These are phyloP conservation scores for Pseudevernia furfuracea DNA, from an alignment of 495 filamentous ascomycete genomes.

Conservation along the genomic window DNA sequence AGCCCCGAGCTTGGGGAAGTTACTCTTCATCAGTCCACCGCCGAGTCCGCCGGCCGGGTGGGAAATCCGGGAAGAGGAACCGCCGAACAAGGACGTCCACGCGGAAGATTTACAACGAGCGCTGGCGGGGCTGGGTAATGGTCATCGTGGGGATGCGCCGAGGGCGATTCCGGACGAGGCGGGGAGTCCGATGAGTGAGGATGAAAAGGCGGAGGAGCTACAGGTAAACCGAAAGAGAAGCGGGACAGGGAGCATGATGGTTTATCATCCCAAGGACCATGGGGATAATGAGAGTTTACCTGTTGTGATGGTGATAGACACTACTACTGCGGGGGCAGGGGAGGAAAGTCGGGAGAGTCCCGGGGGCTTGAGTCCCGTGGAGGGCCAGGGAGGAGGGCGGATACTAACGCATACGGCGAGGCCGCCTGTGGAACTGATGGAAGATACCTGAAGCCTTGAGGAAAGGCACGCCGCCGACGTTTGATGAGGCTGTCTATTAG, in stretches of 20 bases:
- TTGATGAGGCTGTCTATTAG: background rate
- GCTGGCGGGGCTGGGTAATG: slow-evolving; percentile 54
- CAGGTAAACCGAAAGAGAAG: slow-evolving; percentile 35
- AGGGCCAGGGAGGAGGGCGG: slow-evolving; percentile 40
- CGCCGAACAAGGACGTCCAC: slow-evolving; percentile 89
- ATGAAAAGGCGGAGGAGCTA: slow-evolving; percentile 39
- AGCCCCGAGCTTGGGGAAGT: slow-evolving; percentile 76
- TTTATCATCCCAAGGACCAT: slow-evolving; percentile 70
- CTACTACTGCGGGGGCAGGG: slow-evolving; percentile 56
- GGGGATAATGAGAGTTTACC: slow-evolving; percentile 71
- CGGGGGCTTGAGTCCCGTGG: slow-evolving; percentile 31
- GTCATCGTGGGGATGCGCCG: slow-evolving; percentile 28
- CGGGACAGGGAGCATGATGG: slow-evolving; percentile 59
- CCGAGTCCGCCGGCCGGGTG: slow-evolving; percentile 88
- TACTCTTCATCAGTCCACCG: slow-evolving; percentile 95
- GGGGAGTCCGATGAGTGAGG: slow-evolving; percentile 34
- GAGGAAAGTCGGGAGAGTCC: slow-evolving; percentile 33
- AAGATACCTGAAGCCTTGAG: slow-evolving; percentile 30
- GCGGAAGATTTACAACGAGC: slow-evolving; percentile 82
- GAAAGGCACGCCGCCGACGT: background rate
- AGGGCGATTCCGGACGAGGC: background rate
- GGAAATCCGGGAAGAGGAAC: slow-evolving; percentile 81
- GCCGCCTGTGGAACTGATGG: slow-evolving; percentile 89
- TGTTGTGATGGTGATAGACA: slow-evolving; percentile 86
- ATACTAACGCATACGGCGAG: slow-evolving; percentile 66